Conservation (phyloP, 2,329 filamentous ascomycete genomes). For the Hymenoscyphus infarciens region DNA sequence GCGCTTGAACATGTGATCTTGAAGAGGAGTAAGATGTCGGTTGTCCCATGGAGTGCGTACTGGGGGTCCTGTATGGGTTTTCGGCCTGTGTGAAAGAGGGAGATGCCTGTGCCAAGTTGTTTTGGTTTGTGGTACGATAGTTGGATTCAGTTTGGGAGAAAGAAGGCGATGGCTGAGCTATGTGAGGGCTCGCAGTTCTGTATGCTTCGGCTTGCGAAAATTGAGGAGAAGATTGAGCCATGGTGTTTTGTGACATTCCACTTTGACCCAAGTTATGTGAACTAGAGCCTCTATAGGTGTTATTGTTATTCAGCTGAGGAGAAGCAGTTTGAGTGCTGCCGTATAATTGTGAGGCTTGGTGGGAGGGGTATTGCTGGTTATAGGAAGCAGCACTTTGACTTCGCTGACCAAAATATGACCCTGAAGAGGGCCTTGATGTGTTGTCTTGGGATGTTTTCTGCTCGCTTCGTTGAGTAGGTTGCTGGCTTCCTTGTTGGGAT, state of each 20-base stretch:
- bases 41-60: slow-evolving; percentile 28
- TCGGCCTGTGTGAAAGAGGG: slow-evolving; percentile 27
- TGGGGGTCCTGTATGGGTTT: slow-evolving; percentile 26
- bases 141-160: slow-evolving; percentile 29
- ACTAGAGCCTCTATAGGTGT: slow-evolving; percentile 27
- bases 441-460: slow-evolving; percentile 26
- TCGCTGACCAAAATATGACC: slow-evolving; percentile 29
- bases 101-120: slow-evolving; percentile 27
- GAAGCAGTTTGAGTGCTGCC: slow-evolving; percentile 28
- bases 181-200: slow-evolving; percentile 32
- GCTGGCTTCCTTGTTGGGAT: slow-evolving; percentile 21
- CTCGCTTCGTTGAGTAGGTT: slow-evolving; percentile 29
- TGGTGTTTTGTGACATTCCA: slow-evolving; percentile 25
- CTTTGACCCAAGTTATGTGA: slow-evolving; percentile 28
- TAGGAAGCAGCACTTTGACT: slow-evolving; percentile 25
- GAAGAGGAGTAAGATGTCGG: slow-evolving; percentile 25
- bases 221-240: slow-evolving; percentile 31
- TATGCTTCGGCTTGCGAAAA: slow-evolving; percentile 32
- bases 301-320: slow-evolving; percentile 31
- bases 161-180: slow-evolving; percentile 31
- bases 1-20: slow-evolving; percentile 24
- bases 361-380: slow-evolving; percentile 33
- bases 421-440: slow-evolving; percentile 25
- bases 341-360: slow-evolving; percentile 33
- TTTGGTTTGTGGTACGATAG: slow-evolving; percentile 23